A percentile compares a stretch with the other conserved stretches of the same genome.
These are phyloP conservation scores for Chimonanthus praecox DNA, from an alignment of 164 flowering plant species.

Conservation along the genomic window DNA sequence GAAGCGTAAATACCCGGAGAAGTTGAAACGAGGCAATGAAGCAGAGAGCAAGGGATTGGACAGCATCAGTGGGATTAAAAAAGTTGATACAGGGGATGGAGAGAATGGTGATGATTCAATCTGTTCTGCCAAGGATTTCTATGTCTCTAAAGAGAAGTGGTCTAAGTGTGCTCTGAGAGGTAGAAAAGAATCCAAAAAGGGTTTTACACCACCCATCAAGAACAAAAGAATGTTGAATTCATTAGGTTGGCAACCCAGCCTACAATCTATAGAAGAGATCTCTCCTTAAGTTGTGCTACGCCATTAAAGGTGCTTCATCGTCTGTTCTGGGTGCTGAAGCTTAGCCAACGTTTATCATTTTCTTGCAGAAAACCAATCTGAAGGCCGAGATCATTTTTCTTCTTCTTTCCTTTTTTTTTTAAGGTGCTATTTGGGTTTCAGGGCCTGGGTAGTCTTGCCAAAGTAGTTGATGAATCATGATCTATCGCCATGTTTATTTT, in stretches of 20 bases:
- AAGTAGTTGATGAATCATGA: too few relatives aligned
- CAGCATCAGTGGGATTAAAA: slow-evolving; percentile 4
- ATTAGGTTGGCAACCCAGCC: slow-evolving; percentile 56
- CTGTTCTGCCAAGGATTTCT: slow-evolving; percentile 44
- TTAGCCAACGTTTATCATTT: too few relatives aligned
- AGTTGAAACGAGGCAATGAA: slow-evolving; percentile 6
- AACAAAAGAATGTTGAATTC: slow-evolving; percentile 22
- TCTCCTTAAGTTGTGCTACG: slow-evolving; percentile 34
- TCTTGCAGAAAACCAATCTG: too few relatives aligned
- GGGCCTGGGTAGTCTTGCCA: too few relatives aligned
- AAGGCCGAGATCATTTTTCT: too few relatives aligned
- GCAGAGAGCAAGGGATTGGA: slow-evolving; percentile 9
- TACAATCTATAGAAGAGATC: slow-evolving; percentile 46
- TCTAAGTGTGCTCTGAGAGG: slow-evolving; percentile 6
- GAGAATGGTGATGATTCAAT: slow-evolving; percentile 24
- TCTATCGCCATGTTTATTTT: too few relatives aligned
- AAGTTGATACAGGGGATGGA: slow-evolving; percentile 3
- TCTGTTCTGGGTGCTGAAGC: too few relatives aligned
- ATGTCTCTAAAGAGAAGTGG: slow-evolving; percentile 27
- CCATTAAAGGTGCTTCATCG: too few relatives aligned
- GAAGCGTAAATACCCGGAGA: slow-evolving; percentile 26
- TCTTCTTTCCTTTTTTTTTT: too few relatives aligned
- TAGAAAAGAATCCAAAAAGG: slow-evolving; percentile 22
- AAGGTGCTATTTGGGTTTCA: too few relatives aligned
- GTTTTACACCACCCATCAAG: slow-evolving; percentile 51